These are phyloP conservation scores for Fusarium pseudoanthophilum DNA, from an alignment of 2,329 filamentous ascomycete species.

Conservation along the genomic window DNA sequence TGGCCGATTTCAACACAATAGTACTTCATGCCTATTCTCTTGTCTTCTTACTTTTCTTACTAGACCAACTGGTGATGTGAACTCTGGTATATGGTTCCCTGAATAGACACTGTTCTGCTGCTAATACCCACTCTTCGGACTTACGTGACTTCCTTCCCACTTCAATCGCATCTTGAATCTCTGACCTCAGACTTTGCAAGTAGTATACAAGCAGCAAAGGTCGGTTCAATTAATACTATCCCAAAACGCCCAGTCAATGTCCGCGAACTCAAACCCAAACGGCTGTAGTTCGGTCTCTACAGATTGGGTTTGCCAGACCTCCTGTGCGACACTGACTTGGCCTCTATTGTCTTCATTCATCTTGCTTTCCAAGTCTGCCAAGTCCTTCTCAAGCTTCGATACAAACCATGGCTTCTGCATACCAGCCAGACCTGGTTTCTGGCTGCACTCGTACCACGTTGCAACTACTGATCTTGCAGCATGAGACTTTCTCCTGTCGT, in stretches of 20 bases:
- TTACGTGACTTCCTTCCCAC: not conserved
- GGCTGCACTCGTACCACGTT: conserved; percentile 22
- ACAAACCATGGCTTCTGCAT: conserved; percentile 22
- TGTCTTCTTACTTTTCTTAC: fast-evolving
- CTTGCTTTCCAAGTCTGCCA: not conserved
- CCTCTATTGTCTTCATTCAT: fast-evolving
- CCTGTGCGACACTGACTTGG: not conserved
- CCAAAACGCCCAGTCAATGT: conserved; percentile 29
- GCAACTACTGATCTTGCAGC: conserved; percentile 18
- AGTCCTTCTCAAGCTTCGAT: not conserved
- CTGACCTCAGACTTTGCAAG: too few relatives aligned
- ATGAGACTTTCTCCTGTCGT: conserved; percentile 7
- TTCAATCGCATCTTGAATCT: not conserved
- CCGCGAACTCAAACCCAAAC: conserved; percentile 26
- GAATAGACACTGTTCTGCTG: not conserved
- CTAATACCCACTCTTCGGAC: not conserved
- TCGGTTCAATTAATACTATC: conserved; percentile 4
- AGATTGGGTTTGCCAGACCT: not conserved
- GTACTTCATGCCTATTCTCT: not conserved
- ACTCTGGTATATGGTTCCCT: not conserved
- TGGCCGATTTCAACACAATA: not conserved
- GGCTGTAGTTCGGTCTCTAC: conserved; percentile 8
- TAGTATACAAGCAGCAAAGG: fast-evolving
- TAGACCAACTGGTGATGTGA: fast-evolving
- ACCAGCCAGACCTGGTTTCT: not conserved